Base-by-base conservation (phyloP, 805 yeast genomes). In the Teunomyces gatunensis region DNA sequence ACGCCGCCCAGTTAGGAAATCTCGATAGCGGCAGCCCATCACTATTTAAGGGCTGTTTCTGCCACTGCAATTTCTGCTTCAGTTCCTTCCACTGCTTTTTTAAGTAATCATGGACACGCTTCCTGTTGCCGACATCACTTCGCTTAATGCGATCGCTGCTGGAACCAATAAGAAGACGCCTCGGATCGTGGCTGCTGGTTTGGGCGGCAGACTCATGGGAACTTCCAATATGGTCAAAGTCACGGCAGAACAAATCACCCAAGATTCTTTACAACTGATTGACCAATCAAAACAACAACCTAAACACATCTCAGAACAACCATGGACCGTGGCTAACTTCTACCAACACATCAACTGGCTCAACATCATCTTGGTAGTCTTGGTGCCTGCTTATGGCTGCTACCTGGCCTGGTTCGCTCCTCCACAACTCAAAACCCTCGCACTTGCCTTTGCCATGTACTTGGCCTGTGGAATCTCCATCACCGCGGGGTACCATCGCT, bases 401-500 rank as follows among this genome's bases (percentile, higher is more conserved):
- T 56, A 59, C 49, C 58, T 70, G 20, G 77, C 84, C 12, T 52
- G 65, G 6, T 54, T 66, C 47, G 75, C 77, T 39, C 80, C 82
- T 6, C 76, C 87, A 35, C 74, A 74, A 39, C 50, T 57, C 48
- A 75, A 79, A 55, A 77, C 96, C 2, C 55, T 81, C 2, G 56
- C 72, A 15, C 79, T 85, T 59, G 75, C 84, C 0, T 42, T 84
- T 17, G 44, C 77, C 15, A 66, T 83, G 46, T 87, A 85, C 61
- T 58, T 68, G 13, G 64, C 81, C 45, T 80, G 84, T 51, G 95
- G 95, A 58, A 52, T 85, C 21, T 85, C 92, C 39, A 84, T 87
- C 64, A 87, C 94, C 18, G 94, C 87, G 12, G 95, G 95, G 45
- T 87, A 87, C 68, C 95, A 87, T 61, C 75, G 95, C 67, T 72